Base-by-base conservation (phyloP, 352 stramenopile genomes). In the Phytophthora sp. region DNA sequence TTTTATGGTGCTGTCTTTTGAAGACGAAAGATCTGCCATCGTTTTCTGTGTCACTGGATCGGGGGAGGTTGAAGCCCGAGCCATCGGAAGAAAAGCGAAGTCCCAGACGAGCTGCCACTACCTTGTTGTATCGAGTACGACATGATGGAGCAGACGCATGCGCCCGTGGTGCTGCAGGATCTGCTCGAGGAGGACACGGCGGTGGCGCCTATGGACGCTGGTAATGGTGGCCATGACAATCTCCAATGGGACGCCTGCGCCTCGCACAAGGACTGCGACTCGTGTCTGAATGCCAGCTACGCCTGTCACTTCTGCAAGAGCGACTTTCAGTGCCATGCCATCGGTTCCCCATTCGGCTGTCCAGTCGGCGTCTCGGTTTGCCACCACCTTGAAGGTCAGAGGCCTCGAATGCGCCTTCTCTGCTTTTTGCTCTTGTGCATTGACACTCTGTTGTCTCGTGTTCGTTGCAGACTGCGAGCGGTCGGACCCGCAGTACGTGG, bases 241-340 rank as follows among this genome's bases (percentile, higher is more conserved):
- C 24, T 62, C 9, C 42, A 56, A 30, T 78, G 73, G 67, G 69
- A 87, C 36, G 36, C 80, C 13, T 93, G 84, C 47, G 51, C 77
- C 23, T 52, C 55, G 2, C 71, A 90, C 69, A 88, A 89, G 42
- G 84, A 86, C 39, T 95, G 87, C 63, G 87, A 95, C 55, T 72
- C 77, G 33, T 95, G 87, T 51, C 57, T 95, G 44, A 87, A 84
- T 31, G 76, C 87, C 16, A 93, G 86, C 67, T 77, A 82, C 63
- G 52, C 79, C 11, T 96, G 88, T 58, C 88, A 96, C 55, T 96
- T 94, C 44, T 96, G 88, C 66, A 72, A 90, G 63, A 84, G 63
- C 27, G 88, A 96, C 76, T 94, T 91, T 54, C 74, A 94, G 61
- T 96, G 88, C 66, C 88, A 96, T 45, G 71, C 77, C 11, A 92